A percentile compares a stretch with the other conserved stretches of the same genome.
Conservation (phyloP, 768 basidiomycete species). For the Hortiboletus flavorubellus region DNA sequence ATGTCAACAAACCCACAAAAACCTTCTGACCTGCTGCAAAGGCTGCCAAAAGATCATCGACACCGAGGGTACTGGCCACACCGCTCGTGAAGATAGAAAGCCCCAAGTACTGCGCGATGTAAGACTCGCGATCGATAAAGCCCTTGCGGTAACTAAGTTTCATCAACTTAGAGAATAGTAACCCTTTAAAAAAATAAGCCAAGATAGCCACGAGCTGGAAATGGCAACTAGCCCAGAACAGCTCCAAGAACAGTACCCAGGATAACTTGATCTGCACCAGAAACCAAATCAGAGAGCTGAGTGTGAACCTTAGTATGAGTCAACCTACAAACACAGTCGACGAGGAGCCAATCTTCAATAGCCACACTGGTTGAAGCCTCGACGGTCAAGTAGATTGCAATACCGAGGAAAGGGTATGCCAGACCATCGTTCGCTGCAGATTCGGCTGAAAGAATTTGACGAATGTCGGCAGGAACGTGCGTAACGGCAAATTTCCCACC, state of each 20-base stretch:
- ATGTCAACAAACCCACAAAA: background rate
- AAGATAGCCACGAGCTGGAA: background rate
- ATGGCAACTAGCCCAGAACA: constrained; percentile 36
- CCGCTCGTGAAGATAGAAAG: constrained; percentile 74
- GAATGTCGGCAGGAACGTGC: constrained; percentile 71
- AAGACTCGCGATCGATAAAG: constrained; percentile 79
- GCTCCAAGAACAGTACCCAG: constrained; percentile 74
- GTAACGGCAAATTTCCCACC: constrained; percentile 68
- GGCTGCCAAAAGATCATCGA: constrained; percentile 84
- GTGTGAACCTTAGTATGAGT: background rate
- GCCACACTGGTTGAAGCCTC: constrained; percentile 62
- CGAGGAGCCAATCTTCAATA: constrained; percentile 78
- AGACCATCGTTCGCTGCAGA: constrained; percentile 95
- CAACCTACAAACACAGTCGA: constrained; percentile 69
- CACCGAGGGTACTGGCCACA: constrained; percentile 75
- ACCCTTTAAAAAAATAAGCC: constrained; percentile 39
- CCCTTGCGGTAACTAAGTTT: constrained; percentile 58
- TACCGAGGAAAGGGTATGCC: constrained; percentile 86
- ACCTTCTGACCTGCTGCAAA: constrained; percentile 69
- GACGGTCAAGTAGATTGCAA: constrained; percentile 82
- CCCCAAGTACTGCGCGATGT: constrained; percentile 79
- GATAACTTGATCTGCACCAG: constrained; percentile 69
- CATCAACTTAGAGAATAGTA: constrained; percentile 69
- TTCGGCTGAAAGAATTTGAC: constrained; percentile 82
- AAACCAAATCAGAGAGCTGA: background rate